Conservation (phyloP, 805 yeast genomes). For the Saccharomycopsis capsularis region DNA sequence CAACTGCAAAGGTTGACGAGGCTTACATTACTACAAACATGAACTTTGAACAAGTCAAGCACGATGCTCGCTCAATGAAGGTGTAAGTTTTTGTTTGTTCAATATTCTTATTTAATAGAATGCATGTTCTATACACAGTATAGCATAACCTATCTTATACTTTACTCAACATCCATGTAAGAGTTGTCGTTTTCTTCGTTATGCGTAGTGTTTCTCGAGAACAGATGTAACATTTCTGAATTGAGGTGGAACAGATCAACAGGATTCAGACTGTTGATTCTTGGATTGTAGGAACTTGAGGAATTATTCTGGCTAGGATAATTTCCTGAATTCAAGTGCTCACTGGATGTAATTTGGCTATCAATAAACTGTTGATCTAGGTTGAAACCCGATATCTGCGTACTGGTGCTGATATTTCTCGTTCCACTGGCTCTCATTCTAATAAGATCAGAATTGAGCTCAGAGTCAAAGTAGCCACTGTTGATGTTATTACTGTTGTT, state of each 20-base stretch:
- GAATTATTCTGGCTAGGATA: background rate
- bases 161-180: conserved; percentile 18
- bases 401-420: conserved; percentile 20
- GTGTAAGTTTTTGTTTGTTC: too few relatives aligned
- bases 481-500: background rate
- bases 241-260: conserved; percentile 5
- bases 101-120: too few relatives aligned
- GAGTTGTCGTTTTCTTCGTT: conserved; percentile 9
- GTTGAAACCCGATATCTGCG: conserved; percentile 18
- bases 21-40: conserved; percentile 21
- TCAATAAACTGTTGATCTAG: background rate
- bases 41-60: conserved; percentile 15
- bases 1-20: conserved; percentile 73
- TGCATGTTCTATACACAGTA: too few relatives aligned
- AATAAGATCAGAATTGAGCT: conserved; percentile 5
- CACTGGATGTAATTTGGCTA: too few relatives aligned
- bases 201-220: conserved; percentile 15
- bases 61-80: background rate
- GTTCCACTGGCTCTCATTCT: conserved; percentile 3
- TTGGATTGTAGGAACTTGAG: background rate
- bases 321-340: too few relatives aligned
- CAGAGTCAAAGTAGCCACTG: conserved; percentile 1
- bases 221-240: conserved; percentile 12
- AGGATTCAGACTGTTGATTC: conserved; percentile 1
- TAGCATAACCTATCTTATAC: too few relatives aligned